These are phyloP conservation scores for Penicillium cosmopolitanum DNA, from an alignment of 495 filamentous ascomycete genomes.

Conservation along the genomic window DNA sequence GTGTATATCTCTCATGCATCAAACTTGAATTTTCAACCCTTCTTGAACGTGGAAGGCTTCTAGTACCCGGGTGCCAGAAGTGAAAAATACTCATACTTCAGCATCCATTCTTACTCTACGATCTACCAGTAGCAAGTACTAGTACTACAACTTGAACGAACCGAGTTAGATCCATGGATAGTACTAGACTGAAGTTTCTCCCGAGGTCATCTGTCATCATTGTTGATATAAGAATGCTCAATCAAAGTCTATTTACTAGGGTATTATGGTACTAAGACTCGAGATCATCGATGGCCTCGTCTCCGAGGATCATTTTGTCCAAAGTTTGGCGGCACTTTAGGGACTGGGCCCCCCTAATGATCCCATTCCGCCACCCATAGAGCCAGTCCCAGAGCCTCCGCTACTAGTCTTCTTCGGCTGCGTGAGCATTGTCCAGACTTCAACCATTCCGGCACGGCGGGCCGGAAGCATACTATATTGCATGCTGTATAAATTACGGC, in stretches of 20 bases:
- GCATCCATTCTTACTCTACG: neutral
- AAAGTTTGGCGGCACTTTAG: constrained; percentile 41
- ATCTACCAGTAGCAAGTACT: too few species aligned
- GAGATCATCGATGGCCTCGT: constrained; percentile 44
- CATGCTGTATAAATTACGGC: constrained; percentile 92
- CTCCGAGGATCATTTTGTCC: constrained; percentile 42
- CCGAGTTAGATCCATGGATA: too few species aligned
- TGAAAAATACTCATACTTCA: too few species aligned
- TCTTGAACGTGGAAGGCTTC: neutral
- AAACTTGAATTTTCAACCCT: too few species aligned
- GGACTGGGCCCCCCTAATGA: constrained; percentile 33
- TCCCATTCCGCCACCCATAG: constrained; percentile 35
- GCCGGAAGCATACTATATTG: constrained; percentile 98
- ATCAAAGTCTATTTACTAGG: constrained; percentile 16
- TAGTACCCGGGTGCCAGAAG: too few species aligned
- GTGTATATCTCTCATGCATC: too few species aligned
- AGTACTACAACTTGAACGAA: too few species aligned
- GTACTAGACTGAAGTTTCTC: neutral
- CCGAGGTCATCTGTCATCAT: neutral
- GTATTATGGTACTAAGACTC: constrained; percentile 14
- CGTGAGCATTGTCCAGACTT: constrained; percentile 83
- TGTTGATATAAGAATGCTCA: neutral
- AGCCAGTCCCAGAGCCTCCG: constrained; percentile 31
- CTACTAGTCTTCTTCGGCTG: constrained; percentile 46
- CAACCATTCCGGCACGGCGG: constrained; percentile 72